Evolutionary conservation across 441 rosid species (phyloP).

Genomic region (Jatropha podagrica): DNA sequence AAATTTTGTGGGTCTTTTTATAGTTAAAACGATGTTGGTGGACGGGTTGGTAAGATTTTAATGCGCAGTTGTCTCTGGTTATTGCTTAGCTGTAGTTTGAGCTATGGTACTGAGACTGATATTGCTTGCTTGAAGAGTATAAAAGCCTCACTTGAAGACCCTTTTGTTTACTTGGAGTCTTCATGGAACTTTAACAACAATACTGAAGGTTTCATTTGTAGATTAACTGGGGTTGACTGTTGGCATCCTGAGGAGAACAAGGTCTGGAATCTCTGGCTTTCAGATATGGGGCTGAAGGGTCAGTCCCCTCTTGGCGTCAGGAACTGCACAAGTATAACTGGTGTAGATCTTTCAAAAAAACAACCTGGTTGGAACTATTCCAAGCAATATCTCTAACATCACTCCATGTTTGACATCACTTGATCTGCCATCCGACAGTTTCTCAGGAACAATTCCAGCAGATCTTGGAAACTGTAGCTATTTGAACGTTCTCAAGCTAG

Average conservation of each 20-base stretch:
- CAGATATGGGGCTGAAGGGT: conserved; percentile 65
- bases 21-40: conserved; percentile 13
- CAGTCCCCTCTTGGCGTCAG: conserved; percentile 51
- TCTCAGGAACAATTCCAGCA: conserved; percentile 33
- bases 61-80: conserved; percentile 13
- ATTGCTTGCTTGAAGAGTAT: conserved; percentile 29
- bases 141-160: conserved; percentile 31
- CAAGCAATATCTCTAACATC: conserved; percentile 17
- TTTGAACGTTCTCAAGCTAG: conserved; percentile 38
- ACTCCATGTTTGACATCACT: not conserved
- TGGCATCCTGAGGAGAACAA: conserved; percentile 82
- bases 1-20: not conserved
- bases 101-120: conserved; percentile 26
- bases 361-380: conserved; percentile 33
- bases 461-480: conserved; percentile 27
- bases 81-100: conserved; percentile 22
- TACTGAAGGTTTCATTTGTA: conserved; percentile 62
- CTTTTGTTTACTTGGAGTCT: conserved; percentile 36
- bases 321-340: conserved; percentile 36
- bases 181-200: conserved; percentile 59
- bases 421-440: conserved; percentile 43
- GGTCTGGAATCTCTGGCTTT: conserved; percentile 61
- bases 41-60: conserved; percentile 11
- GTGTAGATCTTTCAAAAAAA: conserved; percentile 43
- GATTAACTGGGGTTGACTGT: conserved; percentile 66